These are phyloP conservation scores for Urtica urens DNA, from an alignment of 306 rosid genomes.

Conservation along the genomic window DNA sequence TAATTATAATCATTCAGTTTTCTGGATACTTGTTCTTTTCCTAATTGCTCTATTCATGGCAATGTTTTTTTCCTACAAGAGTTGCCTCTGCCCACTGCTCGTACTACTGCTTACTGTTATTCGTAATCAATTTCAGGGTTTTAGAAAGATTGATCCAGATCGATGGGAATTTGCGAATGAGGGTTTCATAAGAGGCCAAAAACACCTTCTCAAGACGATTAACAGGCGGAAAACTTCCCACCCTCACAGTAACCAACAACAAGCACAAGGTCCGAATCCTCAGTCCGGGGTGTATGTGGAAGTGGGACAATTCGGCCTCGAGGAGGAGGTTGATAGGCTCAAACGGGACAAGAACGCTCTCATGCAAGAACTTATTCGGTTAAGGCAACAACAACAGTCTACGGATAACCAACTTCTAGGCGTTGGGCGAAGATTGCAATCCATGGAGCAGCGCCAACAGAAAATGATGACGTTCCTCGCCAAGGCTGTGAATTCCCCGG, in stretches of 20 bases:
- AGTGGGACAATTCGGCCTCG: conserved; percentile 41
- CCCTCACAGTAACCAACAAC: conserved; percentile 26
- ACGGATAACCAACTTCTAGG: conserved; percentile 45
- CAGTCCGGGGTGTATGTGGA: conserved; percentile 29
- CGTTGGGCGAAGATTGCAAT: conserved; percentile 51
- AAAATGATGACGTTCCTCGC: conserved; percentile 61
- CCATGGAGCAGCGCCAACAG: conserved; percentile 59
- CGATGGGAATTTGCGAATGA: conserved; percentile 63
- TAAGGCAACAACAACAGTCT: conserved; percentile 48
- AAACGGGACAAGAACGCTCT: conserved; percentile 55
- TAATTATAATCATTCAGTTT: too few relatives aligned
- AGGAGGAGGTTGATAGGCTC: conserved; percentile 46
- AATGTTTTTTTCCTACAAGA: neutral
- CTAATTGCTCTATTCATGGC: neutral
- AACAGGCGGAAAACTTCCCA: conserved; percentile 38
- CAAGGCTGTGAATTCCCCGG: conserved; percentile 48
- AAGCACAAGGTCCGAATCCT: conserved; percentile 27
- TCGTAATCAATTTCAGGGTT: conserved; percentile 38
- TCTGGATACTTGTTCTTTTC: too few relatives aligned
- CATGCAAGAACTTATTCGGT: conserved; percentile 60
- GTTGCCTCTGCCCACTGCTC: neutral
- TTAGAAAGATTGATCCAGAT: conserved; percentile 53
- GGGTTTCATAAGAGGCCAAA: conserved; percentile 51
- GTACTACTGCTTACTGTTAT: too few relatives aligned
- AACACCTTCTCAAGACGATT: conserved; percentile 40